Evolutionary conservation across 805 yeast species (phyloP).

Genomic region (Candida peoriensis): DNA sequence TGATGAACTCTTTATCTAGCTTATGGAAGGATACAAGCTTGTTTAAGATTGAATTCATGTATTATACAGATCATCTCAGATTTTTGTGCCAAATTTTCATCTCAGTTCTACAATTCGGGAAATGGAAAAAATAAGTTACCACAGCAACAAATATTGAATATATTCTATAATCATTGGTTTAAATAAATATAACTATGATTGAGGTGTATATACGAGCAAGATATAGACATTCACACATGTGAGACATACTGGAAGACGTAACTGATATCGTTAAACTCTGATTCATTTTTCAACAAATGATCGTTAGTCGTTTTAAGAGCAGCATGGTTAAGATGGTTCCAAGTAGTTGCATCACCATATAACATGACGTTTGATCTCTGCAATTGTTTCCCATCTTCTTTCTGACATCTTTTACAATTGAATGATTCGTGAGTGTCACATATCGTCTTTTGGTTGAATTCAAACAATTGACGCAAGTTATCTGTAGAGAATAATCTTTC

Average conservation of each 20-base stretch:
- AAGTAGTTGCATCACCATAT: constrained; percentile 95
- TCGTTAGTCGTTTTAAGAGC: constrained; percentile 68
- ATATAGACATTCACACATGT: constrained; percentile 51
- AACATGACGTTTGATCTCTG: constrained; percentile 78
- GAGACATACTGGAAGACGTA: constrained; percentile 93
- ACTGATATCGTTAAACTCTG: constrained; percentile 60
- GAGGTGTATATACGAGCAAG: too few species aligned
- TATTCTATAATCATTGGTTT: too few species aligned
- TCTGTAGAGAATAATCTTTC: constrained; percentile 88
- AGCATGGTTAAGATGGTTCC: constrained; percentile 82
- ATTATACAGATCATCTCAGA: too few species aligned
- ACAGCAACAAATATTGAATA: too few species aligned
- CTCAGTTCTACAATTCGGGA: too few species aligned
- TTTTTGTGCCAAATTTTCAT: too few species aligned
- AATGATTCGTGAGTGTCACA: constrained; percentile 94
- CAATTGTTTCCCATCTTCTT: constrained; percentile 47
- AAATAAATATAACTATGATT: too few species aligned
- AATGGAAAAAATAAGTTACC: too few species aligned
- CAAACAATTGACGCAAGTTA: constrained; percentile 68
- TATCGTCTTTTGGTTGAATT: constrained; percentile 56
- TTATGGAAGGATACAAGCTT: too few species aligned
- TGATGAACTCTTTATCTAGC: not conserved
- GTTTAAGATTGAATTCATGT: too few species aligned
- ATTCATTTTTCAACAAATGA: constrained; percentile 69
- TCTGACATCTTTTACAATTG: constrained; percentile 75